phyloP scores from a whole-genome alignment of 129 eudicot species.

The Pittosporum tobira region DNA sequence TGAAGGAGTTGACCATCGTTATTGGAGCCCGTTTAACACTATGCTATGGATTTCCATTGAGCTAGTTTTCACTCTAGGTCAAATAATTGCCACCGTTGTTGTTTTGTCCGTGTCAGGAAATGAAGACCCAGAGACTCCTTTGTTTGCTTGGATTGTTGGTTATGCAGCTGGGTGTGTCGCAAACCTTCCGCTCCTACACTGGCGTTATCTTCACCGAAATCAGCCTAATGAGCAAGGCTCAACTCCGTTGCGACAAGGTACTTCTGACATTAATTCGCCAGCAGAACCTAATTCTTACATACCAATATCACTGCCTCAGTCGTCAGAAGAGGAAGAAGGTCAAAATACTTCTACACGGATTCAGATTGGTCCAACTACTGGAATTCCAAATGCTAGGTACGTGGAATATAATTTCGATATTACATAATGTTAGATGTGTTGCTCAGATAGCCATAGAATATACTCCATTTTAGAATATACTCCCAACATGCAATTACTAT shows the following conservation, averaged over 20 bases:
- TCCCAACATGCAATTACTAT: too few relatives aligned
- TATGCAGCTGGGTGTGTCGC: slow-evolving; percentile 62
- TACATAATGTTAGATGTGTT: too few relatives aligned
- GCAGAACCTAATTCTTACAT: slow-evolving; percentile 50
- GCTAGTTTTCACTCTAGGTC: slow-evolving; percentile 44
- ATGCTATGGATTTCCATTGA: slow-evolving; percentile 55
- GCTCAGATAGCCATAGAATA: too few relatives aligned
- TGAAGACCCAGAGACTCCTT: slow-evolving; percentile 68
- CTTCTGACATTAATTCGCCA: slow-evolving; percentile 30
- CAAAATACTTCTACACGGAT: slow-evolving; percentile 22
- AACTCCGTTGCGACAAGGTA: slow-evolving; percentile 26
- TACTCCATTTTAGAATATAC: too few relatives aligned
- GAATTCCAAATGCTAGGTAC: slow-evolving; percentile 37
- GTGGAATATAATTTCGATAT: neutral
- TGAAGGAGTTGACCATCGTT: slow-evolving; percentile 38
- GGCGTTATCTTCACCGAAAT: slow-evolving; percentile 60
- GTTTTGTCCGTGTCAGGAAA: slow-evolving; percentile 44
- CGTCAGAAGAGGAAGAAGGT: slow-evolving; percentile 46
- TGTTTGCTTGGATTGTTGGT: slow-evolving; percentile 76
- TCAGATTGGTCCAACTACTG: slow-evolving; percentile 29
- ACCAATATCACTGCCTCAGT: slow-evolving; percentile 44
- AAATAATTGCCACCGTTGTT: slow-evolving; percentile 51
- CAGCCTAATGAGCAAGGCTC: slow-evolving; percentile 35
- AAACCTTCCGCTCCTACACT: slow-evolving; percentile 52
- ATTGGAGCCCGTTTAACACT: slow-evolving; percentile 66